A percentile compares a stretch with the other conserved stretches of the same genome.
Conservation (phyloP, 805 yeast genomes). For the Candida oleophila region DNA sequence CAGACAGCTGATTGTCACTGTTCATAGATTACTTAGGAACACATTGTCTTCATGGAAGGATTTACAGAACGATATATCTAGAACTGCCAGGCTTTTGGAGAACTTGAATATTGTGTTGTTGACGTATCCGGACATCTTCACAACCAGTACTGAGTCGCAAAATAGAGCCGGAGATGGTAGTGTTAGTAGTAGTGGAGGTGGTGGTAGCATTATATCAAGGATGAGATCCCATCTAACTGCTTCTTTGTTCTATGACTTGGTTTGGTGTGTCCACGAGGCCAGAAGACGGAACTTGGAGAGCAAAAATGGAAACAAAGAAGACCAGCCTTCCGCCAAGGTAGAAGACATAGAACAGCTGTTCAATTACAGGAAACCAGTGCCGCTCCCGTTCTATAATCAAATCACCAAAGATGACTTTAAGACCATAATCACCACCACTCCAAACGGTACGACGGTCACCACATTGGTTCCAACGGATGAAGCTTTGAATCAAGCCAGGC, state of each 20-base stretch:
- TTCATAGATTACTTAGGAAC: constrained; percentile 82
- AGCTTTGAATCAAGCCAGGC: constrained; percentile 63
- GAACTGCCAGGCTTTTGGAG: constrained; percentile 89
- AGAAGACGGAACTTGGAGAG: constrained; percentile 57
- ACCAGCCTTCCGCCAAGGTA: constrained; percentile 7
- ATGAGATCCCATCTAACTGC: constrained; percentile 94
- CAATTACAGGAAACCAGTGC: constrained; percentile 47
- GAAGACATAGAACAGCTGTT: constrained; percentile 8
- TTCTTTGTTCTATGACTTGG: constrained; percentile 84
- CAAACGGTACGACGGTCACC: constrained; percentile 89
- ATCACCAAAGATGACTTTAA: constrained; percentile 86
- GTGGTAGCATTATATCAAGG: constrained; percentile 62
- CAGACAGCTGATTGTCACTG: constrained; percentile 89
- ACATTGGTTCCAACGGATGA: constrained; percentile 84
- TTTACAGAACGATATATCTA: constrained; percentile 83
- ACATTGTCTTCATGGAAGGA: constrained; percentile 90
- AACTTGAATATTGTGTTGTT: constrained; percentile 83
- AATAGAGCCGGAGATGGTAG: background rate
- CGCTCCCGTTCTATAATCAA: constrained; percentile 87
- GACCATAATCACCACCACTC: constrained; percentile 81
- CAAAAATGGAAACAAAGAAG: constrained; percentile 15
- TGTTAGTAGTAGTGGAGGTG: constrained; percentile 4
- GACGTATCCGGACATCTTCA: constrained; percentile 80
- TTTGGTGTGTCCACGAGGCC: constrained; percentile 95
- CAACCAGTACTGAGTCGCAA: constrained; percentile 10